phyloP scores from a whole-genome alignment of 208 protist species.

The Naegleria fowleri region DNA sequence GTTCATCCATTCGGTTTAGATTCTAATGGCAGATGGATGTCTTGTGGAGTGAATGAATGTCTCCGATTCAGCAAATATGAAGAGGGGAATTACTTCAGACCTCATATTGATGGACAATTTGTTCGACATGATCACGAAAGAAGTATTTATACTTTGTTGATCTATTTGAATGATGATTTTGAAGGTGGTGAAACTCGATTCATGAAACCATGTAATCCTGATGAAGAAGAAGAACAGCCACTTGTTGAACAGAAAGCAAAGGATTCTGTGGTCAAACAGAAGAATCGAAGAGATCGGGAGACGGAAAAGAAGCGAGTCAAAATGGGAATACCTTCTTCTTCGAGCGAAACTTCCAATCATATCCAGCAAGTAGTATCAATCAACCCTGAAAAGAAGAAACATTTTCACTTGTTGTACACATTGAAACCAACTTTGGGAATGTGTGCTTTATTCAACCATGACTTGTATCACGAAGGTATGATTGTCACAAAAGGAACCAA shows the following conservation, averaged over 20 bases:
- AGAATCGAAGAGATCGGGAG: no score
- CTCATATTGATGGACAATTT: constrained; percentile 34
- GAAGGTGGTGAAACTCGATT: constrained; percentile 36
- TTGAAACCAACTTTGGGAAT: not conserved
- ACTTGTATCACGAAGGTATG: not conserved
- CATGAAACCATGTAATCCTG: not conserved
- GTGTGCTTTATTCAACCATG: constrained; percentile 21
- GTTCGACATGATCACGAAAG: constrained; percentile 24
- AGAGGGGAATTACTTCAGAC: constrained; percentile 28
- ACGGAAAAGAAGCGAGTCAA: not conserved
- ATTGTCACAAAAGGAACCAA: constrained; percentile 5
- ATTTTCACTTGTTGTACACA: not conserved
- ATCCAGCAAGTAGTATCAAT: no score
- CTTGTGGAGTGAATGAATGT: constrained; percentile 35
- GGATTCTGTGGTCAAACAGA: not conserved
- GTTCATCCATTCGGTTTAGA: constrained; percentile 42
- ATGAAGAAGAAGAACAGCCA: not conserved
- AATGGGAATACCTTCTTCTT: no score
- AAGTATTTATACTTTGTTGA: constrained; percentile 37
- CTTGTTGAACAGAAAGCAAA: no score
- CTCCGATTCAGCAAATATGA: constrained; percentile 36
- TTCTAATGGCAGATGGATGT: constrained; percentile 33
- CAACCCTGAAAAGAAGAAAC: not conserved
- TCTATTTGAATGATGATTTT: constrained; percentile 41
- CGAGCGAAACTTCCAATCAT: no score